Evolutionary conservation across 306 rosid genomes (phyloP).

Genomic region (Castanea crenata): DNA sequence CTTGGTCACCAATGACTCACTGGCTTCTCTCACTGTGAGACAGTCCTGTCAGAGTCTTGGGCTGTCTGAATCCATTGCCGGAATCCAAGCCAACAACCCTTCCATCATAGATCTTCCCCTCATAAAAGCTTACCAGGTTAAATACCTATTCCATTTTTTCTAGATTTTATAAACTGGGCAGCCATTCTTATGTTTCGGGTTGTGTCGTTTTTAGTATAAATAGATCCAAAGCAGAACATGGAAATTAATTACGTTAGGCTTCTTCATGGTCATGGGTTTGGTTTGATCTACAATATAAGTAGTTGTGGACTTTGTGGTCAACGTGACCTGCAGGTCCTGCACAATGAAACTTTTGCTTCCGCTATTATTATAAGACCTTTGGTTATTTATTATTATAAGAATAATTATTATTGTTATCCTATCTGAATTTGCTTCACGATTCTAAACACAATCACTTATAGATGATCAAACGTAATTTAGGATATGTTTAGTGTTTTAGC

Average conservation of each 20-base stretch:
- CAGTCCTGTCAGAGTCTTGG: slow-evolving; percentile 63
- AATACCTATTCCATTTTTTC: neutral
- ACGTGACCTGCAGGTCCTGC: neutral
- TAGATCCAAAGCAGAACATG: neutral
- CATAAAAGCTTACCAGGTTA: slow-evolving; percentile 72
- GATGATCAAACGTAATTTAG: too few relatives aligned
- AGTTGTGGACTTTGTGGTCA: neutral
- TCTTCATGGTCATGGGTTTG: neutral
- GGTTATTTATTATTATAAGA: too few relatives aligned
- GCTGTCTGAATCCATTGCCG: slow-evolving; percentile 39
- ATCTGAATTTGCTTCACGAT: too few relatives aligned
- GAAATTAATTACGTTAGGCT: neutral
- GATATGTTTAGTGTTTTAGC: too few relatives aligned
- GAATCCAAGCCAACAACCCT: slow-evolving; percentile 70
- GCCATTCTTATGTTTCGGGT: neutral
- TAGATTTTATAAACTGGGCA: neutral
- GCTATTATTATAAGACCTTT: too few relatives aligned
- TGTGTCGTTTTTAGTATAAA: neutral
- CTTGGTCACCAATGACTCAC: slow-evolving; percentile 55
- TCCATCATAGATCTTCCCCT: slow-evolving; percentile 65
- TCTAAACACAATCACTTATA: too few relatives aligned
- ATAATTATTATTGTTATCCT: too few relatives aligned
- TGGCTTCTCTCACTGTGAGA: slow-evolving; percentile 66
- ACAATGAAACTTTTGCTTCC: too few relatives aligned
- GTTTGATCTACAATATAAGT: neutral